Percentiles rank a stretch among this genome's conserved stretches.
Evolutionary conservation across 257 asterid species (phyloP).

Genomic region (Gentiana macrophylla): DNA sequence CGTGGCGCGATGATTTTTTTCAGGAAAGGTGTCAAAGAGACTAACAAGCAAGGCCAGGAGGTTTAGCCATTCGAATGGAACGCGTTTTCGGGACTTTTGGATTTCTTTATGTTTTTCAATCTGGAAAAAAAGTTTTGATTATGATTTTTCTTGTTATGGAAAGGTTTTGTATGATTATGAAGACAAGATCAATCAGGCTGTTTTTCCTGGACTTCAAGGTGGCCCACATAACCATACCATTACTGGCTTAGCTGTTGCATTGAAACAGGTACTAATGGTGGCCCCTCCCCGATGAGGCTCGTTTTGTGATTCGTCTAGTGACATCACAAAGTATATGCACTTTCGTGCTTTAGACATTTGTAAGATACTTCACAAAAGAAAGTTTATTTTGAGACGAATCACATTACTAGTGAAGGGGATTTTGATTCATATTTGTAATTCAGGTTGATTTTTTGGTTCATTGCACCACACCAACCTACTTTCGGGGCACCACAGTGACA

Average conservation of each 20-base stretch:
- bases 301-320: too few species aligned
- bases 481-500: too few species aligned
- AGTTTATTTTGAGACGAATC: too few species aligned
- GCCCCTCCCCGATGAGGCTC: too few species aligned
- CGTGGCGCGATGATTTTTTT: constrained; percentile 92
- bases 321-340: too few species aligned
- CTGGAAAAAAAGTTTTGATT: not conserved
- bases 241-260: constrained; percentile 90
- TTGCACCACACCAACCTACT: too few species aligned
- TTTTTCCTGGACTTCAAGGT: constrained; percentile 99
- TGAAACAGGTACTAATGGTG: constrained; percentile 49
- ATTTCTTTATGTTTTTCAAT: not conserved
- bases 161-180: constrained; percentile 84
- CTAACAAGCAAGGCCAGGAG: constrained; percentile 68
- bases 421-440: too few species aligned
- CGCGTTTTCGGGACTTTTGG: not conserved
- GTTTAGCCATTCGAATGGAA: constrained; percentile 20
- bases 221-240: constrained; percentile 99
- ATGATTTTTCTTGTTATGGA: not conserved
- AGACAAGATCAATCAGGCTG: constrained; percentile 95
- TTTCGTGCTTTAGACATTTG: too few species aligned
- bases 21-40: constrained; percentile 72
- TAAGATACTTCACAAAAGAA: too few species aligned
- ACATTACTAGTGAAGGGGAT: too few species aligned
- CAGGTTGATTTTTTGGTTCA: too few species aligned